A percentile compares a stretch with the other conserved stretches of the same genome.
Evolutionary conservation across 495 filamentous ascomycete species (phyloP).

Genomic region (Massariosphaeria phaeospora): DNA sequence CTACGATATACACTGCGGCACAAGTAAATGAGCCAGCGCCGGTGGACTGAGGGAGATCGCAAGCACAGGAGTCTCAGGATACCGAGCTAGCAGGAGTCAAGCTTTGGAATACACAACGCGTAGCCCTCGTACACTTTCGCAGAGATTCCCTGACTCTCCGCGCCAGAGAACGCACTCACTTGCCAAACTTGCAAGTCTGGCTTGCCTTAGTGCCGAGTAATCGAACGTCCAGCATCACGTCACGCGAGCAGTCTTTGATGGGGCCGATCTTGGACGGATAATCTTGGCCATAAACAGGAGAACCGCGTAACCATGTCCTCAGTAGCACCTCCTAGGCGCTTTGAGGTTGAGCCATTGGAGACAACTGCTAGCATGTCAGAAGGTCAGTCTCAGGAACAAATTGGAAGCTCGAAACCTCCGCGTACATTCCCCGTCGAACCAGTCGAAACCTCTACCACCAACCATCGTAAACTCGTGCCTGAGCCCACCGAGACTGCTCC

Average conservation of each 20-base stretch:
- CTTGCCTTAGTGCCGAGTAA: slow-evolving; percentile 17
- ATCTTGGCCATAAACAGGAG: neutral
- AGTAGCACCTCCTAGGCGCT: slow-evolving; percentile 31
- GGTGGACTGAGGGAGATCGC: too few species aligned
- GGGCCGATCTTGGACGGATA: slow-evolving; percentile 4
- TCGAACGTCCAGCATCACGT: neutral
- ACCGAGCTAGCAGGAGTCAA: too few species aligned
- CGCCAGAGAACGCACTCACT: too few species aligned
- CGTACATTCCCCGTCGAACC: slow-evolving; percentile 53
- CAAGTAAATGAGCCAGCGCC: too few species aligned
- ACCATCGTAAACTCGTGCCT: slow-evolving; percentile 35
- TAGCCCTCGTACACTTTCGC: too few species aligned
- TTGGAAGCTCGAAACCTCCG: slow-evolving; percentile 29
- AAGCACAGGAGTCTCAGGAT: too few species aligned
- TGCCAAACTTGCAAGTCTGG: neutral
- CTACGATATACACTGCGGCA: too few species aligned
- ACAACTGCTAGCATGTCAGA: slow-evolving; percentile 34
- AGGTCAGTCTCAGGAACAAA: slow-evolving; percentile 10
- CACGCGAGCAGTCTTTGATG: neutral
- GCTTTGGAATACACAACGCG: too few species aligned
- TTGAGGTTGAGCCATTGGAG: slow-evolving; percentile 39
- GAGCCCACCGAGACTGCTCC: slow-evolving; percentile 2
- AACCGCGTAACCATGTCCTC: slow-evolving; percentile 8
- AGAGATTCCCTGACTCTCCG: too few species aligned
- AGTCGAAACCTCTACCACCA: slow-evolving; percentile 56